Percentiles rank a stretch among this genome's conserved stretches.
phyloP scores from a whole-genome alignment of 495 filamentous ascomycete genomes.

The Tuber magnatum region DNA sequence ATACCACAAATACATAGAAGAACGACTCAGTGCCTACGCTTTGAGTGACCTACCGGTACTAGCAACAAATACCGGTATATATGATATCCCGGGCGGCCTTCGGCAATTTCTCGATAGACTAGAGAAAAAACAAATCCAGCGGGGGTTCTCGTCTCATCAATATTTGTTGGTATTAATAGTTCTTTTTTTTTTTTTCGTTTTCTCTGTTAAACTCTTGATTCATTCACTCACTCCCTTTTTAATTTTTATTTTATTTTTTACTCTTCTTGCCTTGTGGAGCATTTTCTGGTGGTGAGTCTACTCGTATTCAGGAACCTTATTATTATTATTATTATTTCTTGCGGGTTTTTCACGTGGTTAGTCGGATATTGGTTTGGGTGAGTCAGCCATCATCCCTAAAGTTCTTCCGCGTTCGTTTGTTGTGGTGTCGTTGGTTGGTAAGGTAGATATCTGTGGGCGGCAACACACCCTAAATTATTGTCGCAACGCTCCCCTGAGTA shows the following conservation, averaged over 20 bases:
- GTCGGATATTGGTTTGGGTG: constrained; percentile 23
- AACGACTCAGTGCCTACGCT: neutral
- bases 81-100: neutral
- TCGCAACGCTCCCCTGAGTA: constrained; percentile 19
- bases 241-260: neutral
- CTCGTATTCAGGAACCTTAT: neutral
- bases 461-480: constrained; percentile 1
- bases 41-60: neutral
- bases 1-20: neutral
- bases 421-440: constrained; percentile 23
- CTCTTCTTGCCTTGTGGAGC: neutral
- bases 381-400: constrained; percentile 16
- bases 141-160: neutral
- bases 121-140: neutral
- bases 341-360: constrained; percentile 23
- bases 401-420: constrained; percentile 31
- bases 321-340: constrained; percentile 23
- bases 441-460: constrained; percentile 15
- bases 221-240: neutral
- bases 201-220: constrained; percentile 12
- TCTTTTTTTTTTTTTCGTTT: constrained; percentile 5
- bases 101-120: neutral
- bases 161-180: constrained; percentile 15
- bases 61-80: neutral
- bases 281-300: constrained; percentile 1